Base-by-base conservation (phyloP, 75 land plant genomes). In the Chamaecyparis obtusa region DNA sequence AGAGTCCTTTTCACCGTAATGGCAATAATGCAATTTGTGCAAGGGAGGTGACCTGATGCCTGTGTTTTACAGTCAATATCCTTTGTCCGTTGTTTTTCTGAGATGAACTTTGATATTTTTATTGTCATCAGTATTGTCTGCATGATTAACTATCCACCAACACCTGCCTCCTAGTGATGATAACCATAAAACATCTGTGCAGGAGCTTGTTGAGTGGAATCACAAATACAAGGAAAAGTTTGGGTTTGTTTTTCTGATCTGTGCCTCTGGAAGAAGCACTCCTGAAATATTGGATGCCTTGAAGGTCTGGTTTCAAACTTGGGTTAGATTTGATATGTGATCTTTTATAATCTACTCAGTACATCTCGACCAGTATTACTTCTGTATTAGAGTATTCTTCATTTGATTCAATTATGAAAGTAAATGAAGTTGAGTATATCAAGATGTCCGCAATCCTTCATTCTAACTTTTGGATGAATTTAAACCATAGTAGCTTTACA, bases 171-270 rank as follows among this genome's bases (percentile, higher is more conserved):
- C 30, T 46, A 81, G 8, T 81, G 6, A 1, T 84, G 17, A 83
- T 83, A 55, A 84, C 41, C 39, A 33, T 84, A 27, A 21, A 33
- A 54, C 1, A 27, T 35, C 14, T 80, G 17, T 74, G 32, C 91
- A 97, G 99, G 99, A 97, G 74, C 90, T 97, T 69, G 72, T 86
- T n/a, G 95, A 94, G 7, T 97, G 96, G 98, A 97, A 97, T 91
- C 87, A 87, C 56, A 87, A 87, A 72, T 97, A 97, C 83, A 93
- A 90, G 86, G 89, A 95, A 76, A 97, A 94, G 85, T 97, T 97
- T 93, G 99, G 99, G 37, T 94, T 94, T 80, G 88, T 94, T 35
- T 97, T 96, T 75, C 90, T 97, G 16, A 95, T 97, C 74, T 96
- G 96, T 92, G 98, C 99, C 67, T 89, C 96, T 87, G 98, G 98